Evolutionary conservation across 2,329 filamentous ascomycete genomes (phyloP).

Genomic region (Dissoconium aciculare): DNA sequence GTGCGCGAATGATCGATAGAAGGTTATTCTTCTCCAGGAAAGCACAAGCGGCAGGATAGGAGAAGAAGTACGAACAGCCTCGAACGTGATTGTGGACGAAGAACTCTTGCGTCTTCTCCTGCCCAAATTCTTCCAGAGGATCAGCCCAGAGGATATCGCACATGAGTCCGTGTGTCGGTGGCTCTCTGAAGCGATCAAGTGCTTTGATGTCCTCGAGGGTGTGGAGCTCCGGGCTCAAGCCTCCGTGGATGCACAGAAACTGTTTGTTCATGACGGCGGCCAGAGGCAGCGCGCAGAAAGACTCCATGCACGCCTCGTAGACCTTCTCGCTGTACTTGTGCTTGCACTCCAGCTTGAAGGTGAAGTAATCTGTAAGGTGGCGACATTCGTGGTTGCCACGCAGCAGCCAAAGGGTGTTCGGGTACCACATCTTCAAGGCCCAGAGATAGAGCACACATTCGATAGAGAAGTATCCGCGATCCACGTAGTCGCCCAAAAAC

Average conservation of each 20-base stretch:
- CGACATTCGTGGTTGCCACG: constrained; percentile 97
- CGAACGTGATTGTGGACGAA: constrained; percentile 97
- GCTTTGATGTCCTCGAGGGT: constrained; percentile 90
- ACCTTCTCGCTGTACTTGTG: constrained; percentile 96
- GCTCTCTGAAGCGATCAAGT: constrained; percentile 96
- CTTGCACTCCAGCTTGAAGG: constrained; percentile 98
- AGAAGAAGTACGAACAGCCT: constrained; percentile 98
- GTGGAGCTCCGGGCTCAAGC: constrained; percentile 87
- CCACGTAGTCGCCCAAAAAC: constrained; percentile 95
- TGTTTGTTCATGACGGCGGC: constrained; percentile 99
- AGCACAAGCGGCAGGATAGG: constrained; percentile 88
- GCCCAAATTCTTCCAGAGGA: constrained; percentile 92
- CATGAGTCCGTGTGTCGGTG: constrained; percentile 94
- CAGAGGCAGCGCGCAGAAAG: constrained; percentile 84
- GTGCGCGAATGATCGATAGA: constrained; percentile 88
- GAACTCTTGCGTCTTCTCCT: constrained; percentile 95
- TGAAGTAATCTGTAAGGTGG: constrained; percentile 98
- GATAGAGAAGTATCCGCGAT: constrained; percentile 96
- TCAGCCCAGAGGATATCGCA: constrained; percentile 99
- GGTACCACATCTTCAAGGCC: constrained; percentile 98
- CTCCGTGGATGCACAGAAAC: constrained; percentile 95
- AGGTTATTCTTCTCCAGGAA: constrained; percentile 99
- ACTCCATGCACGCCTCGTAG: constrained; percentile 97
- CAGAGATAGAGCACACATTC: constrained; percentile 97
- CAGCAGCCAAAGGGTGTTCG: constrained; percentile 89